Evolutionary conservation across 2,329 filamentous ascomycete species (phyloP), one percentile per base, ranked within the genome.

Genomic region (Westerdykella aurantiaca): DNA sequence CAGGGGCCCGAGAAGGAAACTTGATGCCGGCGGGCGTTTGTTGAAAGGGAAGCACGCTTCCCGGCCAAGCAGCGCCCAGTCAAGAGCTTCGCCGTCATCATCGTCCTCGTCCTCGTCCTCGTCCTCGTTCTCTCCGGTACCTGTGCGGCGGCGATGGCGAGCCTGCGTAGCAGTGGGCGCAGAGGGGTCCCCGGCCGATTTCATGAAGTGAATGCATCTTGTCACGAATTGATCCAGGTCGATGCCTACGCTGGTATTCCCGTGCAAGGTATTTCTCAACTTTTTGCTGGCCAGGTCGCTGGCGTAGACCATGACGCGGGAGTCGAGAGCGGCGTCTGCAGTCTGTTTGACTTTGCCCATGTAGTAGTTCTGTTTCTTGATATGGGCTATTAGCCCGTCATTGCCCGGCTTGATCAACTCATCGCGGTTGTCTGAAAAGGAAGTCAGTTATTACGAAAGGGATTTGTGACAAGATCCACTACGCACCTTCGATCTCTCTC

Each of bases 181-280:
- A 1, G 47, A 47, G 1, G 49, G 43, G 12, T 77, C 72, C 3
- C 81, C 85, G 31, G 79, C 76, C 17, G 66, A 60, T 14, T 80
- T 81, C 88, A 97, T 96, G 63, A 86, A 97, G 3, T 79, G 80
- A 47, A 94, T 88, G 64, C 86, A 91, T 67, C 94, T 95, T 0
- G 86, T 86, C 12, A 97, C 81, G 58, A 97, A 94, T 56, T 95
- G 87, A 48, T 97, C 90, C 0, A 94, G 76, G 58, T 97, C 90
- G 17, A 98, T 72, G 6, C 89, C 88, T 40, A 85, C 81, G 2
- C 81, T 80, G 2, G 78, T 72, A 55, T 85, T 84, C 6, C 89
- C 89, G 23, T 88, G 75, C 1, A 85, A 81, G 21, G 94, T 75
- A 41, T 83, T 81, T 35, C 84, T 75, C 0, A 88, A 84, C 61